These are phyloP conservation scores for Mitragyna speciosa DNA, from an alignment of 257 asterid genomes.

Conservation along the genomic window DNA sequence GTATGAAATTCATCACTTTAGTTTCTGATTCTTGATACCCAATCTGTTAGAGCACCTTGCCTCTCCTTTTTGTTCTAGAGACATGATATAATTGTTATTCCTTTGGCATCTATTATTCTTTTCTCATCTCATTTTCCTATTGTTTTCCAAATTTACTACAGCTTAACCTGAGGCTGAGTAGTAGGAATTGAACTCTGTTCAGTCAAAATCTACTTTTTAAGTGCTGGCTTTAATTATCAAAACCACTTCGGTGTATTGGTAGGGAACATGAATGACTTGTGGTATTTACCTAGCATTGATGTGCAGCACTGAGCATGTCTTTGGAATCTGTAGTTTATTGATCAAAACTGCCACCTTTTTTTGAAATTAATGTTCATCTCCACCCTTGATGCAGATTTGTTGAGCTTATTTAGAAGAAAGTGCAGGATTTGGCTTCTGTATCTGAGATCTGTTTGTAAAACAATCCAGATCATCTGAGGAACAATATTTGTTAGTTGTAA, in stretches of 20 bases:
- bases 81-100: constrained; percentile 21
- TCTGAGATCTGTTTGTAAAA: not conserved
- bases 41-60: constrained; percentile 29
- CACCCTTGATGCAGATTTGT: constrained; percentile 17
- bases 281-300: not conserved
- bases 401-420: constrained; percentile 1
- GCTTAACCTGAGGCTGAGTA: not conserved
- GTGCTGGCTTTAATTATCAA: constrained; percentile 8
- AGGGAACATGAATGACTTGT: not conserved
- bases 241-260: not conserved
- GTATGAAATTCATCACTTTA: constrained; percentile 28
- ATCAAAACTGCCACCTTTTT: not conserved
- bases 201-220: constrained; percentile 22
- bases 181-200: not conserved
- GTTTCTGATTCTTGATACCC: constrained; percentile 42
- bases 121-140: constrained; percentile 11
- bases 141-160: constrained; percentile 9
- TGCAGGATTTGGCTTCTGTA: not conserved
- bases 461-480: not conserved
- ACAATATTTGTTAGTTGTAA: constrained; percentile 16
- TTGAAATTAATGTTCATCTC: not conserved
- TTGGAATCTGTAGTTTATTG: constrained; percentile 3
- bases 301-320: not conserved
- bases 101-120: constrained; percentile 29
- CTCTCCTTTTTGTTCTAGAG: constrained; percentile 21